Percentiles rank a stretch among this genome's conserved stretches.
phyloP scores from a whole-genome alignment of 495 filamentous ascomycete species.

The Astrothelium macrocarpum region DNA sequence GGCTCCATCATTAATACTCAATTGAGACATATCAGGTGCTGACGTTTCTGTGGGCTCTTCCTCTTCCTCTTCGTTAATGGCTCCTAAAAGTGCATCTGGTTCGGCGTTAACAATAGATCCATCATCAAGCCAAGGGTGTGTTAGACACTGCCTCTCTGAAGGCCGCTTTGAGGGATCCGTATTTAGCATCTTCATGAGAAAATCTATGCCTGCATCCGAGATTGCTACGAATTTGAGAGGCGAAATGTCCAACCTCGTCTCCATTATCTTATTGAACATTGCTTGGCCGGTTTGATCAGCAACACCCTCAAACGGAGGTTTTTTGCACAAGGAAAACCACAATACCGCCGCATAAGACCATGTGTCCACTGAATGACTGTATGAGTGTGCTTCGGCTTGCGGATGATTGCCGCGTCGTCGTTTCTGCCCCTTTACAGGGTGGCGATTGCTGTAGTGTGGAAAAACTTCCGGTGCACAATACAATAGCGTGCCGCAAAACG shows the following conservation, averaged over 20 bases:
- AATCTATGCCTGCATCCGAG: conserved; percentile 56
- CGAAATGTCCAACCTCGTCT: conserved; percentile 49
- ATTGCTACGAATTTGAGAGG: conserved; percentile 47
- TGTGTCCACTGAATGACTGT: conserved; percentile 82
- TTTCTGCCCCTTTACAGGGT: conserved; percentile 33
- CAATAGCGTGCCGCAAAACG: conserved; percentile 89
- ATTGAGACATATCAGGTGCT: conserved; percentile 55
- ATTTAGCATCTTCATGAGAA: conserved; percentile 67
- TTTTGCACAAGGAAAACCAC: conserved; percentile 64
- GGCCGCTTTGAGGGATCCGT: conserved; percentile 59
- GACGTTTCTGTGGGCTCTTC: conserved; percentile 42
- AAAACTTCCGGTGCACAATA: conserved; percentile 98
- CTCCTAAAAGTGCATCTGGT: conserved; percentile 31
- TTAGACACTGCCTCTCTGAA: conserved; percentile 50
- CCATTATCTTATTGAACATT: conserved; percentile 81
- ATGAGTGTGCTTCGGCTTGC: conserved; percentile 39
- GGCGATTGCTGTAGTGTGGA: conserved; percentile 51
- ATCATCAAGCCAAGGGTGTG: conserved; percentile 57
- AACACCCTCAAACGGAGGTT: conserved; percentile 68
- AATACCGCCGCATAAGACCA: conserved; percentile 92
- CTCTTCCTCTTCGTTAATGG: conserved; percentile 44
- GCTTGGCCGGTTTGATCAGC: conserved; percentile 46
- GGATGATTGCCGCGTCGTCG: conserved; percentile 39
- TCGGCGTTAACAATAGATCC: conserved; percentile 32
- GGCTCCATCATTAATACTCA: conserved; percentile 48